Conservation (phyloP, 176 grass and related monocot species). For the Oryza meridionalis region DNA sequence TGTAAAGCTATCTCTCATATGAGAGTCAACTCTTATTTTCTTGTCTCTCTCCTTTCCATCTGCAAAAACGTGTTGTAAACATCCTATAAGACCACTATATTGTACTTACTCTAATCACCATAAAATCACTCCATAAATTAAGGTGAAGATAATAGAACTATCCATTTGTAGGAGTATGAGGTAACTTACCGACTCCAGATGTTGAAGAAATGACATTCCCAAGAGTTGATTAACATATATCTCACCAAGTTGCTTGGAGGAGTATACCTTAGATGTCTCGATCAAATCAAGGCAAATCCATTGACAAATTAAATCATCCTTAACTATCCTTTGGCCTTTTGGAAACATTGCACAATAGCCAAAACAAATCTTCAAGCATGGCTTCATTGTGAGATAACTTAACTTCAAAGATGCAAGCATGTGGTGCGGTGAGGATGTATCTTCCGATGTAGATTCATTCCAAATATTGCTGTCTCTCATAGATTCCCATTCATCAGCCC, state of each 20-base stretch:
- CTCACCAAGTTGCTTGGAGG: not conserved
- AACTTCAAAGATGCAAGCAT: slow-evolving; percentile 36
- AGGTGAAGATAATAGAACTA: not conserved
- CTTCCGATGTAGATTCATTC: not conserved
- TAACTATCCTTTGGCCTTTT: slow-evolving; percentile 5
- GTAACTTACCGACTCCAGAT: not conserved
- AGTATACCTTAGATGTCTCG: not conserved
- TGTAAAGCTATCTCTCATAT: too few relatives aligned
- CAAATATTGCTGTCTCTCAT: not conserved
- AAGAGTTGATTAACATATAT: not conserved
- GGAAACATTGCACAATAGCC: slow-evolving; percentile 33
- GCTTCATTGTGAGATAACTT: slow-evolving; percentile 26
- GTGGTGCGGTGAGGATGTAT: not conserved
- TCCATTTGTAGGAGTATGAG: too few relatives aligned
- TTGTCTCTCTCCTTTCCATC: too few relatives aligned
- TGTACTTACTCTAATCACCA: too few relatives aligned
- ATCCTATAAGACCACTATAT: too few relatives aligned
- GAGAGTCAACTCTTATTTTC: too few relatives aligned
- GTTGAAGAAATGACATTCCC: slow-evolving; percentile 19
- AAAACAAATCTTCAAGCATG: slow-evolving; percentile 22
- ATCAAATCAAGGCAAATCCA: slow-evolving; percentile 34
- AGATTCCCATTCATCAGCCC: not conserved
- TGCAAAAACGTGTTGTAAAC: too few relatives aligned
- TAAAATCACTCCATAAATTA: too few relatives aligned
- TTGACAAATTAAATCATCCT: slow-evolving; percentile 42